Evolutionary conservation across 805 yeast genomes (phyloP), one percentile per base, ranked within the genome.

Genomic region (Yamadazyma akitaensis): DNA sequence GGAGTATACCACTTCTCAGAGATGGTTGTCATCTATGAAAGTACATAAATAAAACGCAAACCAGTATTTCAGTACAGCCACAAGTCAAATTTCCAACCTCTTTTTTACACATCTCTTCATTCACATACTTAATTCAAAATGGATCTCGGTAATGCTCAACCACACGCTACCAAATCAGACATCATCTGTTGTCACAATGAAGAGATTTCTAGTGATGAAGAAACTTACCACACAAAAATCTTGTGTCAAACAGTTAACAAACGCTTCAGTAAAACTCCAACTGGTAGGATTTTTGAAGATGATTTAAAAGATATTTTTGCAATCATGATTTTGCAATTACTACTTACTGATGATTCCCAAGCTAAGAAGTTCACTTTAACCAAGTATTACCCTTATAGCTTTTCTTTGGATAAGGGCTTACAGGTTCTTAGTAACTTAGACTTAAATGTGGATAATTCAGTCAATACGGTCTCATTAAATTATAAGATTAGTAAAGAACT

Each of bases 231-330:
- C 37, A 32, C 38, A n/a, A 35, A 32, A 21, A 34, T 44, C 21
- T 30, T 51, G 33, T 47, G 42, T 30, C 77, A 76, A 50, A 61
- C 70, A 2, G 65, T 72, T 3, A 68, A 75, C 1, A 70, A 70
- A 39, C 69, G 66, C 44, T 72, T 81, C 51, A 68, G 67, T 49
- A 70, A 77, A 49, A 76, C 85, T 0, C 77, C 83, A 0, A 64
- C 62, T 24, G 87, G 85, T 0, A 64, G 71, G 19, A 69, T 83
- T 24, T 77, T 71, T 55, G 75, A 70, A 40, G 73, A 75, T 37
- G 90, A 86, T 54, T 54, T 86, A 37, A 79, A 79, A 51, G 79
- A 79, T 30, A 76, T 86, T 0, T 88, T 65, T 58, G 73, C 88
- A 0, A 64, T 81, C 26, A 51, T 77, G 53, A 42, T 79, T 0